Conservation (phyloP, 345 rosid genomes). For the Melastoma malabathricum region DNA sequence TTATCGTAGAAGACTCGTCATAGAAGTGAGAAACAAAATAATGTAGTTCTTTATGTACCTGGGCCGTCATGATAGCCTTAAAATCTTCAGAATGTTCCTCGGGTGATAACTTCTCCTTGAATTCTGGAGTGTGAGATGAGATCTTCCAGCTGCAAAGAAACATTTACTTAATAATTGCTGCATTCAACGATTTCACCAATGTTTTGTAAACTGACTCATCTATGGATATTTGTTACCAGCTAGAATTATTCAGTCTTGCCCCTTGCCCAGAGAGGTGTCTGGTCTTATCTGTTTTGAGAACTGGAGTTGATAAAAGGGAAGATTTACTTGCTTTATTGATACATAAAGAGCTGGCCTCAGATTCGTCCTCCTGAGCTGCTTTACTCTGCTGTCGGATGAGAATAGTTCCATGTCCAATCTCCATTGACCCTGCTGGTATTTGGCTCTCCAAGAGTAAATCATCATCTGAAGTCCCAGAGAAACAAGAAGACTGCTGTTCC, state of each 20-base stretch:
- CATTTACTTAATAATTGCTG: background rate
- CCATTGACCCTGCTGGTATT: conserved; percentile 92
- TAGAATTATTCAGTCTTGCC: conserved; percentile 37
- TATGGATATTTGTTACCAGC: conserved; percentile 30
- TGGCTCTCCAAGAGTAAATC: conserved; percentile 85
- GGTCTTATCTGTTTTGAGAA: conserved; percentile 19
- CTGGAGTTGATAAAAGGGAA: conserved; percentile 12
- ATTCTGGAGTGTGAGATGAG: conserved; percentile 74
- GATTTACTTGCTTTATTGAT: no score
- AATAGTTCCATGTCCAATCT: conserved; percentile 98
- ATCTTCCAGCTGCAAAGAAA: conserved; percentile 46
- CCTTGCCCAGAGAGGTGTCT: conserved; percentile 28
- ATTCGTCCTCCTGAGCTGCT: conserved; percentile 88
- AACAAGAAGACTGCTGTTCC: conserved; percentile 85
- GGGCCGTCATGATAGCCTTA: conserved; percentile 46
- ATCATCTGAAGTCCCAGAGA: conserved; percentile 83
- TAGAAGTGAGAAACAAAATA: no score
- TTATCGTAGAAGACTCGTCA: no score
- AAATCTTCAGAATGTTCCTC: conserved; percentile 52
- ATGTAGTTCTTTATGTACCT: conserved; percentile 25
- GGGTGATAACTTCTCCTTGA: conserved; percentile 67
- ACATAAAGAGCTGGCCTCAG: conserved; percentile 69
- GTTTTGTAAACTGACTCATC: background rate
- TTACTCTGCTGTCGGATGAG: conserved; percentile 77
- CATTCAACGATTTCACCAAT: background rate